Conservation (phyloP, 2,329 filamentous ascomycete species). For the Monascus ruber region DNA sequence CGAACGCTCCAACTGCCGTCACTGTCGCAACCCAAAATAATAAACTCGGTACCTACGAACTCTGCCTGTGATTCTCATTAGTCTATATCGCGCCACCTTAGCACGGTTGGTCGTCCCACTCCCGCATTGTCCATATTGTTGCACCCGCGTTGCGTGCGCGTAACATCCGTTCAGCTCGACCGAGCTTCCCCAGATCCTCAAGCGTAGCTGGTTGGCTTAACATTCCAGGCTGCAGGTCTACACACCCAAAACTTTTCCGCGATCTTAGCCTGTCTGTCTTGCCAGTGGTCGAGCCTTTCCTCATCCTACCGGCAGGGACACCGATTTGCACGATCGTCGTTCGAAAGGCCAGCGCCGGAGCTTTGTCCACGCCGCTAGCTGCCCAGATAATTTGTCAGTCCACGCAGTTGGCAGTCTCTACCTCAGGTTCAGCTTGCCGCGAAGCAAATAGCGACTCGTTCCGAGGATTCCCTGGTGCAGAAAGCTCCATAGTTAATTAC, state of each 20-base stretch:
- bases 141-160: conserved; percentile 15
- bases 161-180: conserved; percentile 12
- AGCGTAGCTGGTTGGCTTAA: conserved; percentile 5
- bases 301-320: neutral
- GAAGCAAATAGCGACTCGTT: conserved; percentile 30
- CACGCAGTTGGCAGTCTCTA: conserved; percentile 14
- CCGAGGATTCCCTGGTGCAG: conserved; percentile 16
- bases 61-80: too few relatives aligned
- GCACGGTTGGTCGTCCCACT: too few relatives aligned
- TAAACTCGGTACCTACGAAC: too few relatives aligned
- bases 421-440: conserved; percentile 19
- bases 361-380: conserved; percentile 8
- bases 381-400: conserved; percentile 6
- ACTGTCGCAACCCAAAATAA: too few relatives aligned
- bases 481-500: conserved; percentile 10
- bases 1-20: too few relatives aligned
- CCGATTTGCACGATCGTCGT: conserved; percentile 9
- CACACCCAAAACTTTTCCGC: conserved; percentile 7
- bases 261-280: conserved; percentile 1
- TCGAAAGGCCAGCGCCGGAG: conserved; percentile 3
- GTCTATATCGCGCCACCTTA: too few relatives aligned
- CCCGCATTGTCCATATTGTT: neutral
- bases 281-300: conserved; percentile 1
- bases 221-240: conserved; percentile 6
- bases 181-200: conserved; percentile 7